Conservation (phyloP, 495 filamentous ascomycete species). For the Neurospora sp. region DNA sequence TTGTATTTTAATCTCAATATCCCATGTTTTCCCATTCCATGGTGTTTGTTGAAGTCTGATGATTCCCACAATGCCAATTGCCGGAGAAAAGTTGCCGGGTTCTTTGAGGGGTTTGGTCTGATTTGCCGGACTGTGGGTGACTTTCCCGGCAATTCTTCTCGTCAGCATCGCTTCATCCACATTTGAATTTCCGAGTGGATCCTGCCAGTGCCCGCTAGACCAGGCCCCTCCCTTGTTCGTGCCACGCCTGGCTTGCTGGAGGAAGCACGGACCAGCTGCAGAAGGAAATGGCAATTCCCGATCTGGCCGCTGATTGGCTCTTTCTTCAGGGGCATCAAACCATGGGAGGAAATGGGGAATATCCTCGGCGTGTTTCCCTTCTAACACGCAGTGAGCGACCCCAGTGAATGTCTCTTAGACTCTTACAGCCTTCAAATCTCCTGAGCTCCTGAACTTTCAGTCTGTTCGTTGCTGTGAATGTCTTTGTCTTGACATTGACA, state of each 20-base stretch:
- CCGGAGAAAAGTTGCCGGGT: not conserved
- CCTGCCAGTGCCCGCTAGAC: not conserved
- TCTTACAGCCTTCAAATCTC: not conserved
- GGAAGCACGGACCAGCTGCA: not conserved
- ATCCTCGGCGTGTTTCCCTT: not conserved
- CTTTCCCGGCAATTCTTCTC: not conserved
- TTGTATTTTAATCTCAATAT: not conserved
- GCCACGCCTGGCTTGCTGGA: not conserved
- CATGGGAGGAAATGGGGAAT: not conserved
- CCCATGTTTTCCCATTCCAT: not conserved
- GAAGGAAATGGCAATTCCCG: not conserved
- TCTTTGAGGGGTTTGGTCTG: not conserved
- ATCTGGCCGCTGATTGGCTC: not conserved
- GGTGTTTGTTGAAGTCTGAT: not conserved
- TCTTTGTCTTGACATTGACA: not conserved
- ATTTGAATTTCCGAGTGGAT: not conserved
- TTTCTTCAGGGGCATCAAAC: not conserved
- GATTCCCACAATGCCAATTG: not conserved
- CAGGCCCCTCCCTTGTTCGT: not conserved
- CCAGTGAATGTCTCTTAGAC: not conserved
- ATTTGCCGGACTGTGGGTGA: not conserved
- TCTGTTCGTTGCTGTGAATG: not conserved
- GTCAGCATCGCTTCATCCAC: not conserved
- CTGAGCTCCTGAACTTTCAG: not conserved
- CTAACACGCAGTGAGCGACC: not conserved